Conservation (phyloP, 148 eudicot genomes). For the Rhododendron kiyosumense region DNA sequence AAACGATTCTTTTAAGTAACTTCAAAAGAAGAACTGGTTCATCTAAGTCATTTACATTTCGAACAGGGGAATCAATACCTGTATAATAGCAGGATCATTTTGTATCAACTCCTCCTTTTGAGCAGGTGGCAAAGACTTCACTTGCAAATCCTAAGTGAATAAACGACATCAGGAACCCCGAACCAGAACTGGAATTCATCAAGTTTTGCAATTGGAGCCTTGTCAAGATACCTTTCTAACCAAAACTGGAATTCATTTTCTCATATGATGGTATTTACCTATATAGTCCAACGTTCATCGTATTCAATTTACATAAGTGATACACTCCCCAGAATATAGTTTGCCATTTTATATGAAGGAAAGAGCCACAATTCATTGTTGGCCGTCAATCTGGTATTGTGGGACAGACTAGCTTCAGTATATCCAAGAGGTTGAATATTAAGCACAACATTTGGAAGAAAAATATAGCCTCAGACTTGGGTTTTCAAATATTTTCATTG, state of each 20-base stretch:
- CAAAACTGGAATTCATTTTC: not conserved
- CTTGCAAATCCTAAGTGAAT: conserved; percentile 36
- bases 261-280: not conserved
- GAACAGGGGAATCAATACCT: conserved; percentile 14
- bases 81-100: conserved; percentile 43
- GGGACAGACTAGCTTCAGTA: not conserved
- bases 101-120: conserved; percentile 22
- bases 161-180: not conserved
- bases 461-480: not conserved
- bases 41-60: not conserved
- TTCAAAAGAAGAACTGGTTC: not conserved
- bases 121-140: conserved; percentile 31
- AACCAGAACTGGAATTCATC: not conserved
- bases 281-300: not conserved
- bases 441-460: not conserved
- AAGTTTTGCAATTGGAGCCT: not conserved
- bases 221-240: not conserved
- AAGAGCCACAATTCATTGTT: not conserved
- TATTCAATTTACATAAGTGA: not conserved
- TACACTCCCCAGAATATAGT: not conserved
- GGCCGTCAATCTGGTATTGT: not conserved
- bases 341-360: not conserved
- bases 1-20: not conserved
- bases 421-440: not conserved
- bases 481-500: not conserved